Percentiles rank a stretch among this genome's conserved stretches.
These are phyloP conservation scores for Strobilomyces confusus DNA, from an alignment of 768 basidiomycete species.

Conservation along the genomic window DNA sequence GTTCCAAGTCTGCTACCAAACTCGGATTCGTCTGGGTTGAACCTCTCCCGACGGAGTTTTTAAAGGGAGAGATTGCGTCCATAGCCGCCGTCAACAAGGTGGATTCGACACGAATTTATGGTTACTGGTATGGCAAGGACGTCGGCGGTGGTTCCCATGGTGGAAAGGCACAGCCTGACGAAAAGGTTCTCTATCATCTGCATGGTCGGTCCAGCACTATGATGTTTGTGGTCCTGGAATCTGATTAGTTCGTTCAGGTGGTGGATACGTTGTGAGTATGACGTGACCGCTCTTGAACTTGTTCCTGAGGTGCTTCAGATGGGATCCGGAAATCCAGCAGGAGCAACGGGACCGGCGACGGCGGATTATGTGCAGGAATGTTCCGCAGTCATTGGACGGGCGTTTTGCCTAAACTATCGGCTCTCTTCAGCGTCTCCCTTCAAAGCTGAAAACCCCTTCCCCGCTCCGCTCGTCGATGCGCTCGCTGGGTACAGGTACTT, in stretches of 20 bases:
- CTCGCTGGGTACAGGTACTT: constrained; percentile 6
- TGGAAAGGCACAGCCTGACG: constrained; percentile 2
- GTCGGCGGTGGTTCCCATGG: constrained; percentile 2
- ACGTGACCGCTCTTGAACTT: not conserved
- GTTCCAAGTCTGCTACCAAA: not conserved
- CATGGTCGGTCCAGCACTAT: not conserved
- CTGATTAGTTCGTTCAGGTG: not conserved
- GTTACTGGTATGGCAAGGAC: constrained; percentile 2
- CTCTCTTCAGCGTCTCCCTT: constrained; percentile 3
- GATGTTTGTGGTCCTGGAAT: too few species aligned
- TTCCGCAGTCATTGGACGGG: not conserved
- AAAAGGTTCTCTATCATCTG: constrained; percentile 4
- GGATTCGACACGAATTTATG: not conserved
- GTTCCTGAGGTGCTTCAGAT: not conserved
- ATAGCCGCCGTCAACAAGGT: constrained; percentile 1
- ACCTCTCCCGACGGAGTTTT: not conserved
- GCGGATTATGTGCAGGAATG: not conserved
- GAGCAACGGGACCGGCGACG: not conserved
- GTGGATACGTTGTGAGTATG: not conserved
- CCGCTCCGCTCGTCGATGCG: not conserved
- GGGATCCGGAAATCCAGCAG: not conserved
- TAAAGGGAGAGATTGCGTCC: constrained; percentile 1
- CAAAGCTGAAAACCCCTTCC: not conserved
- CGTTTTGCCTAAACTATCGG: constrained; percentile 4
- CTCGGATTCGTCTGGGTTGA: constrained; percentile 2